A percentile compares a stretch with the other conserved stretches of the same genome.
These are phyloP conservation scores for Clarireedia monteithiana DNA, from an alignment of 2,329 filamentous ascomycete species.

Conservation along the genomic window DNA sequence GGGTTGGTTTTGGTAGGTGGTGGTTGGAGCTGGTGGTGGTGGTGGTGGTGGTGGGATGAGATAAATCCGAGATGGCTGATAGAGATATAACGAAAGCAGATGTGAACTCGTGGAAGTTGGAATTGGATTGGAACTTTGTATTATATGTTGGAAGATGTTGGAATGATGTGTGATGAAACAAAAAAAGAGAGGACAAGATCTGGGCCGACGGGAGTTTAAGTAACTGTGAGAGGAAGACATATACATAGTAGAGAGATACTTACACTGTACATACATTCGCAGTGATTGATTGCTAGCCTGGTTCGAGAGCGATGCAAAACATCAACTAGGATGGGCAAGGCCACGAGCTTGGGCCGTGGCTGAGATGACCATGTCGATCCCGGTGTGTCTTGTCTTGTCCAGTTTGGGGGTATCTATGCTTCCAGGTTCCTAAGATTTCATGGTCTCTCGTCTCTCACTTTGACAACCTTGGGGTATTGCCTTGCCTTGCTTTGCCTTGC, in stretches of 20 bases:
- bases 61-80: neutral
- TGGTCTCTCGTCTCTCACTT: neutral
- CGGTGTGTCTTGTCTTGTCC: neutral
- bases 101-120: neutral
- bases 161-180: conserved; percentile 1
- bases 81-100: neutral
- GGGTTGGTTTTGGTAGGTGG: neutral
- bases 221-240: neutral
- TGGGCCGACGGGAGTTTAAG: conserved; percentile 2
- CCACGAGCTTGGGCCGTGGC: conserved; percentile 6
- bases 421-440: neutral
- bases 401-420: neutral
- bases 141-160: conserved; percentile 5
- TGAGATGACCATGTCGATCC: conserved; percentile 3
- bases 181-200: neutral
- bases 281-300: neutral
- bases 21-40: neutral
- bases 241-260: neutral
- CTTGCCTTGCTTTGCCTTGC: neutral
- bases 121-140: conserved; percentile 5
- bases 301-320: conserved; percentile 6
- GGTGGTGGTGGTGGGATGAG: neutral
- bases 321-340: neutral
- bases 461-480: neutral
- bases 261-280: neutral